Base-by-base conservation (phyloP, 176 grass and related monocot genomes). In the Cenchrus americanus region DNA sequence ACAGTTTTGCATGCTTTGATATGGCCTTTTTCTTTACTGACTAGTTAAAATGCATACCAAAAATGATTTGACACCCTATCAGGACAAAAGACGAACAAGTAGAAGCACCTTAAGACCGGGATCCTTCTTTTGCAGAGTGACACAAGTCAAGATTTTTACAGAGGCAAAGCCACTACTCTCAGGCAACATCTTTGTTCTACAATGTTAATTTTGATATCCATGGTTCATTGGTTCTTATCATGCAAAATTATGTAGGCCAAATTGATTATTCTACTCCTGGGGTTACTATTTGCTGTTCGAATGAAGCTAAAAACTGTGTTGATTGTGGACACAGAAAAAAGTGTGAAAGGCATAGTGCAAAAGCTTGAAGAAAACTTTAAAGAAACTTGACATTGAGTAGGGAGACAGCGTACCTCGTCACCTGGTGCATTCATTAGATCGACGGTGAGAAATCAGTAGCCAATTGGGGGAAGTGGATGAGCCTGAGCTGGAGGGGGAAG, bases 231-330 rank as follows among this genome's bases (percentile, higher is more conserved):
- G n/a, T 19, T 80, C 21, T 7, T 63, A 83, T 0, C 55, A 71
- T 71, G 26, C 18, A 11, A 77, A 71, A 61, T 78, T 62, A 63
- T 8, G 18, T 37, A 51, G 4, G 32, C 23, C 30, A 47, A 8
- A 8, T 8, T 10, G 6, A 1, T 76, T 60, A 13, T 72, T 21
- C 60, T 74, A 58, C 57, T 26, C 54, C 22, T 6, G 27, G 10
- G n/a, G 11, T 17, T 69, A 85, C 24, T 62, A 18, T 61, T 41
- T 61, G 67, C 32, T 61, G 17, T 60, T 74, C 41, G 61, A n/a
- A 73, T 88, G 30, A 88, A 63, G 27, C 50, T 80, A 54, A 68
- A 81, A 84, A 61, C 23, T 50, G 10, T 51, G 70, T 66, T 13
- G 61, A 79, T 66, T 74, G 40, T 83, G 54, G 71, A 59, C 14